Conservation (phyloP, 2,329 filamentous ascomycete genomes). For the Lachnellula hyalina region DNA sequence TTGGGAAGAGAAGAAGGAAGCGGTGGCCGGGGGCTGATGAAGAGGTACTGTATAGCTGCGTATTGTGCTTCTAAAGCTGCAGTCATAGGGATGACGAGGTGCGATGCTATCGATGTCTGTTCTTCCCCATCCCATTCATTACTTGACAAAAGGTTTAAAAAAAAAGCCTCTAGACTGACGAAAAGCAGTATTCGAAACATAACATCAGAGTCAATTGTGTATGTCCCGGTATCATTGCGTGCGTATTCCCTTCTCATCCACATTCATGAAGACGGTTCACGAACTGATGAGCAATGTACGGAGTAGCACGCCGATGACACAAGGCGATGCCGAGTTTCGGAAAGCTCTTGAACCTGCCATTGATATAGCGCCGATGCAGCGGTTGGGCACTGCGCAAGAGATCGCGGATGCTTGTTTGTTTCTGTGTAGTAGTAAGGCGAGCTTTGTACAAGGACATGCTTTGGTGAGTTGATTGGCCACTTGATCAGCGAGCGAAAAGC, state of each 20-base stretch:
- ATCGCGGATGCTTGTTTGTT: slow-evolving; percentile 43
- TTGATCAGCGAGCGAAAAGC: neutral
- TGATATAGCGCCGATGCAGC: slow-evolving; percentile 33
- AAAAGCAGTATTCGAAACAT: slow-evolving; percentile 38
- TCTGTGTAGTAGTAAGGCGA: slow-evolving; percentile 39
- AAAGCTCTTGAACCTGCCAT: slow-evolving; percentile 29
- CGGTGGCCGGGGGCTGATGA: too few species aligned
- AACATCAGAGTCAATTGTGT: slow-evolving; percentile 43
- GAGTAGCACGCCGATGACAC: slow-evolving; percentile 38
- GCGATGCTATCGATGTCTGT: slow-evolving; percentile 43
- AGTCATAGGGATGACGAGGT: slow-evolving; percentile 41
- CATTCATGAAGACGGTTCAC: too few species aligned
- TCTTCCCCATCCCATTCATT: neutral
- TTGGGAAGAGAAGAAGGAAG: neutral
- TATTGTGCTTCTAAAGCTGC: slow-evolving; percentile 44
- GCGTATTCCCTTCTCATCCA: slow-evolving; percentile 7
- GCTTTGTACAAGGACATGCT: slow-evolving; percentile 40
- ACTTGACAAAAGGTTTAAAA: neutral
- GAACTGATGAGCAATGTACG: too few species aligned
- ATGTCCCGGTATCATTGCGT: slow-evolving; percentile 42
- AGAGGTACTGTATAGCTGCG: slow-evolving; percentile 30
- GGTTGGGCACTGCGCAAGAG: slow-evolving; percentile 41
- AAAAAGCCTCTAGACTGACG: neutral
- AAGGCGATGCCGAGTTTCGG: slow-evolving; percentile 30
- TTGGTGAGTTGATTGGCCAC: slow-evolving; percentile 27